A percentile compares a stretch with the other conserved stretches of the same genome.
phyloP scores from a whole-genome alignment of 164 flowering plant genomes.

The Houttuynia cordata region DNA sequence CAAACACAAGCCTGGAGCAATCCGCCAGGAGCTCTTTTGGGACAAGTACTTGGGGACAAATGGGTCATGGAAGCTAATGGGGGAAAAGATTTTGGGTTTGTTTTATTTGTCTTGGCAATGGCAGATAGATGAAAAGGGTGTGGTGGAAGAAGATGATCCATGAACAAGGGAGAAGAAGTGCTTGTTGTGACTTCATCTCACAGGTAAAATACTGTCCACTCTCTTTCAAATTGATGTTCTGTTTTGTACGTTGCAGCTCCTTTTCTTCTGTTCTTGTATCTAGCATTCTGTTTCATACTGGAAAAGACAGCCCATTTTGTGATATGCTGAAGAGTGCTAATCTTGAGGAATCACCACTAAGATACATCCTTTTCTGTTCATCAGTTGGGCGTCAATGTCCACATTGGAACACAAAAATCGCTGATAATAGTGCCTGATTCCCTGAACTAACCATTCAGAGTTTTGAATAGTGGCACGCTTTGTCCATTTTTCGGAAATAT shows the following conservation, averaged over 20 bases:
- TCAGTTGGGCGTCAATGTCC: no score
- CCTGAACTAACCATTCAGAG: no score
- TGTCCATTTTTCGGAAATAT: no score
- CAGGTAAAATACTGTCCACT: conserved; percentile 16
- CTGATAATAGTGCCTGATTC: no score
- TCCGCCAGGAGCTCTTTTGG: conserved; percentile 17
- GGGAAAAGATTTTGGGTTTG: neutral
- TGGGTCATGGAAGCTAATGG: conserved; percentile 12
- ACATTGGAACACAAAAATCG: no score
- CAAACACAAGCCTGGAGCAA: conserved; percentile 17
- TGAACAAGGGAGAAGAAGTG: conserved; percentile 12
- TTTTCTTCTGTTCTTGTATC: neutral
- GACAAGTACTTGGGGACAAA: neutral
- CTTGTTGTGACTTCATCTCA: conserved; percentile 5
- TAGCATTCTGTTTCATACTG: neutral
- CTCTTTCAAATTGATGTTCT: neutral
- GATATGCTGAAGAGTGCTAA: no score
- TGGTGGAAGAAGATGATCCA: conserved; percentile 19
- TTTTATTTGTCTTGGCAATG: conserved; percentile 1
- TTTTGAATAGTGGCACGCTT: no score
- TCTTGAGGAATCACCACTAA: no score
- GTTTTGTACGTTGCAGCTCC: neutral
- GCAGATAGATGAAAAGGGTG: conserved; percentile 20
- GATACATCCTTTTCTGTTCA: no score
- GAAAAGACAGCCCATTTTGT: neutral